Conservation (phyloP, 306 rosid genomes). For the Argentina anserina region DNA sequence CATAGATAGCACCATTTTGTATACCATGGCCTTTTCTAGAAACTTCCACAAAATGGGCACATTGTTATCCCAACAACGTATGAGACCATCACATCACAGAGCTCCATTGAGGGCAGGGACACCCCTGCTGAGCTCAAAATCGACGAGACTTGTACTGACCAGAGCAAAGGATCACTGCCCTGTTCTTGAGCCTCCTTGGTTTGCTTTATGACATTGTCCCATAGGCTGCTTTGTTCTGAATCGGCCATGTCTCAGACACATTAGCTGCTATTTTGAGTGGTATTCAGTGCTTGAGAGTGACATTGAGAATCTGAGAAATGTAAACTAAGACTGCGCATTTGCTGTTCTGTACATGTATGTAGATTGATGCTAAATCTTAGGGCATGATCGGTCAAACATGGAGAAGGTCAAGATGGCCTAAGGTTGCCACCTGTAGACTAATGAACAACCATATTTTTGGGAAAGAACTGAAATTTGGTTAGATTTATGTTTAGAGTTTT, state of each 20-base stretch:
- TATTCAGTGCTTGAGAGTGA: not conserved
- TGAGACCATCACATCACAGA: constrained; percentile 57
- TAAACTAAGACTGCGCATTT: not conserved
- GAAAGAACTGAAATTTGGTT: not conserved
- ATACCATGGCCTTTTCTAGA: constrained; percentile 55
- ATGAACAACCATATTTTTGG: not conserved
- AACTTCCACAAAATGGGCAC: constrained; percentile 79
- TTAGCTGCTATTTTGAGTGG: not conserved
- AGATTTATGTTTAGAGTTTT: not conserved
- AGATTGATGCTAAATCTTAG: not conserved
- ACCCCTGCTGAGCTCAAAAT: constrained; percentile 60
- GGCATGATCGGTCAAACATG: constrained; percentile 7
- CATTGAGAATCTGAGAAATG: not conserved
- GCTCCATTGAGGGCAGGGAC: constrained; percentile 56
- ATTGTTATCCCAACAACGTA: constrained; percentile 82
- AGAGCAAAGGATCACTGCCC: constrained; percentile 62
- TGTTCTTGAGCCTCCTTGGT: constrained; percentile 60
- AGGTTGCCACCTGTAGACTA: constrained; percentile 11
- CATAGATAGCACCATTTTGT: constrained; percentile 66
- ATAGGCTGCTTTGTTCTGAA: constrained; percentile 19
- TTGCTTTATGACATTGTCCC: constrained; percentile 45
- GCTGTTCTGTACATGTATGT: not conserved
- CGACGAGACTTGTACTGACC: constrained; percentile 75
- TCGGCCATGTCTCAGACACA: constrained; percentile 29
- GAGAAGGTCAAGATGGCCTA: constrained; percentile 2